Evolutionary conservation across 2,329 filamentous ascomycete species (phyloP).

Genomic region (Alternaria conjuncta): DNA sequence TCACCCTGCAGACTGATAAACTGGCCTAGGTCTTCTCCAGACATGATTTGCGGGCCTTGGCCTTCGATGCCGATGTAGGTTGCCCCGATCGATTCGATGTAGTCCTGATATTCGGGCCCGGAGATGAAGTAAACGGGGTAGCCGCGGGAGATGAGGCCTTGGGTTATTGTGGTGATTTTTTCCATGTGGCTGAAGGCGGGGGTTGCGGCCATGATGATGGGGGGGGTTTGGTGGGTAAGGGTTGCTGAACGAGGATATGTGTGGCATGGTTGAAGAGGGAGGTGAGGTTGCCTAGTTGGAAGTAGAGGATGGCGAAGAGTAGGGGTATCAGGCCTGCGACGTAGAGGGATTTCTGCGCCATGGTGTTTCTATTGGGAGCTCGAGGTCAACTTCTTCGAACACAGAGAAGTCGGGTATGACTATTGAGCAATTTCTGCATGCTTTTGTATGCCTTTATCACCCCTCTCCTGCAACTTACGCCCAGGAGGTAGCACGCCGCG

Average conservation of each 20-base stretch:
- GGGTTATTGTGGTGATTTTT: constrained; percentile 38
- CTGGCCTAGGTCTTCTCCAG: constrained; percentile 22
- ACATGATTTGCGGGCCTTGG: constrained; percentile 13
- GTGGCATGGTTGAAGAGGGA: not conserved
- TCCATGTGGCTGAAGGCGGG: constrained; percentile 29
- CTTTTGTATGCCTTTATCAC: not conserved
- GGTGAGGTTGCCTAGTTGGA: not conserved
- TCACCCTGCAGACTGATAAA: constrained; percentile 31
- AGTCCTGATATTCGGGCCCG: constrained; percentile 44
- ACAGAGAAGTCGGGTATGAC: not conserved
- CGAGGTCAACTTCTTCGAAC: not conserved
- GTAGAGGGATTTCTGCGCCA: not conserved
- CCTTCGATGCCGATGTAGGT: constrained; percentile 13
- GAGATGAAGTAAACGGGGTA: constrained; percentile 53
- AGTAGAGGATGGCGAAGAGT: not conserved
- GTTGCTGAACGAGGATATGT: not conserved
- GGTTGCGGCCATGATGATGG: constrained; percentile 26
- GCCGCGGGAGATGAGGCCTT: constrained; percentile 48
- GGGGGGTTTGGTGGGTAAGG: constrained; percentile 16
- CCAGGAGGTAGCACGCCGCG: not conserved
- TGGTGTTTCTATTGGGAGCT: not conserved
- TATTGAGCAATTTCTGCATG: not conserved
- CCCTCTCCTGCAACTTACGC: not conserved
- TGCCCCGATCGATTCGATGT: constrained; percentile 30
- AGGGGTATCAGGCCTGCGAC: not conserved